phyloP scores from a whole-genome alignment of 1,284 basidiomycete species.

The Ceratobasidium sp. region DNA sequence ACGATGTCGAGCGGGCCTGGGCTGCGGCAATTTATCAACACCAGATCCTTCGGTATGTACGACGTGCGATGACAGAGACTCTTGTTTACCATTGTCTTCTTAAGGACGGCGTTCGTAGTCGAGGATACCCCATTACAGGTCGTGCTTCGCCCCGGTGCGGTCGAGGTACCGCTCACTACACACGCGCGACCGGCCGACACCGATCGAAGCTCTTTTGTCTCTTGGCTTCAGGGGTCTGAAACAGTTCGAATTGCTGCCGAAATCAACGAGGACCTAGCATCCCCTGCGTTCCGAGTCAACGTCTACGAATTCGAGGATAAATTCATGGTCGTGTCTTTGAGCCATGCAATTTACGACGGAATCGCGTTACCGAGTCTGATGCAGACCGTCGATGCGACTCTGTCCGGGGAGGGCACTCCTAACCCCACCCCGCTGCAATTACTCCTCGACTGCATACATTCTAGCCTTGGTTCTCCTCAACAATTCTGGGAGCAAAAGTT shows the following conservation, averaged over 20 bases:
- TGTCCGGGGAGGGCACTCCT: not conserved
- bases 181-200: not conserved
- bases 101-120: conserved; percentile 28
- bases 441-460: conserved; percentile 15
- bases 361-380: conserved; percentile 33
- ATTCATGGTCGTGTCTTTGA: conserved; percentile 38
- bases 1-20: conserved; percentile 57
- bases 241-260: conserved; percentile 9
- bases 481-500: conserved; percentile 30
- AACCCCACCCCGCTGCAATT: conserved; percentile 9
- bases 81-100: conserved; percentile 58
- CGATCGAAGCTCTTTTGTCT: not conserved
- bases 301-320: conserved; percentile 8
- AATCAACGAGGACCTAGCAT: conserved; percentile 30
- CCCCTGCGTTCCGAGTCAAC: conserved; percentile 32
- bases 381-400: conserved; percentile 1
- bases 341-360: conserved; percentile 39
- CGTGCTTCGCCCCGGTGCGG: conserved; percentile 50
- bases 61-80: conserved; percentile 47
- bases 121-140: conserved; percentile 56
- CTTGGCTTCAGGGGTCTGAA: conserved; percentile 16
- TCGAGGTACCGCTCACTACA: conserved; percentile 15
- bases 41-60: conserved; percentile 62
- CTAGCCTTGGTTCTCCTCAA: not conserved
- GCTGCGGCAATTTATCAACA: conserved; percentile 55